phyloP scores from a whole-genome alignment of 1,139 yeast genomes.

The Zygosaccharomyces pseudobailii region DNA sequence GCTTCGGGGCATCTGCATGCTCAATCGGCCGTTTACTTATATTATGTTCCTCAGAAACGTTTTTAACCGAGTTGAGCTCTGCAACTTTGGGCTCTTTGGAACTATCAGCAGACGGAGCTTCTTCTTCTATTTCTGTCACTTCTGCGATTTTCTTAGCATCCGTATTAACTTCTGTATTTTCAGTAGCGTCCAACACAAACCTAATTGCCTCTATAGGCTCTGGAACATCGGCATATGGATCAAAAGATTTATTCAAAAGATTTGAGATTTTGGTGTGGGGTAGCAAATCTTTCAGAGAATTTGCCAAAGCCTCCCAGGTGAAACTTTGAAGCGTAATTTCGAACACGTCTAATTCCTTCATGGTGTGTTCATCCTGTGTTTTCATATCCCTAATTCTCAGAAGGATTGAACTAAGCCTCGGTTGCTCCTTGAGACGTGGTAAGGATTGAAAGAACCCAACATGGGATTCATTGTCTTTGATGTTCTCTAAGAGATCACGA shows the following conservation, averaged over 20 bases:
- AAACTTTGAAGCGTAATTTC: conserved; percentile 20
- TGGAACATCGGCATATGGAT: conserved; percentile 49
- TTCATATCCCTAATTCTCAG: conserved; percentile 25
- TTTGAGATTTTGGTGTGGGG: conserved; percentile 29
- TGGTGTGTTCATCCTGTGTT: conserved; percentile 27
- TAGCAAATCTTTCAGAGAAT: conserved; percentile 20
- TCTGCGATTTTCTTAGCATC: conserved; percentile 2
- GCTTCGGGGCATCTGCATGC: conserved; percentile 13
- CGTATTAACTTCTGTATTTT: not conserved
- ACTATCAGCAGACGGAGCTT: not conserved
- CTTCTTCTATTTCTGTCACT: conserved; percentile 4
- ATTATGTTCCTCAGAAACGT: conserved; percentile 8
- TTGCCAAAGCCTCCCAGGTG: conserved; percentile 31
- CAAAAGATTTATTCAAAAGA: conserved; percentile 34
- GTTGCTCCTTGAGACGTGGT: not conserved
- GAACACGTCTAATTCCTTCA: conserved; percentile 25
- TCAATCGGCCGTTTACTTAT: conserved; percentile 6
- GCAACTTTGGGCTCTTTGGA: conserved; percentile 7
- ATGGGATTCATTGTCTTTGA: conserved; percentile 13
- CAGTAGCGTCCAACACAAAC: conserved; percentile 11
- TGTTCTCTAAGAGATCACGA: conserved; percentile 13
- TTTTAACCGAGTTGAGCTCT: conserved; percentile 11
- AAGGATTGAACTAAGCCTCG: conserved; percentile 16
- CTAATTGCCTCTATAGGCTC: conserved; percentile 44
- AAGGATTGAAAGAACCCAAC: not conserved